phyloP scores from a whole-genome alignment of 129 eudicot species.

The Lactuca saligna region DNA sequence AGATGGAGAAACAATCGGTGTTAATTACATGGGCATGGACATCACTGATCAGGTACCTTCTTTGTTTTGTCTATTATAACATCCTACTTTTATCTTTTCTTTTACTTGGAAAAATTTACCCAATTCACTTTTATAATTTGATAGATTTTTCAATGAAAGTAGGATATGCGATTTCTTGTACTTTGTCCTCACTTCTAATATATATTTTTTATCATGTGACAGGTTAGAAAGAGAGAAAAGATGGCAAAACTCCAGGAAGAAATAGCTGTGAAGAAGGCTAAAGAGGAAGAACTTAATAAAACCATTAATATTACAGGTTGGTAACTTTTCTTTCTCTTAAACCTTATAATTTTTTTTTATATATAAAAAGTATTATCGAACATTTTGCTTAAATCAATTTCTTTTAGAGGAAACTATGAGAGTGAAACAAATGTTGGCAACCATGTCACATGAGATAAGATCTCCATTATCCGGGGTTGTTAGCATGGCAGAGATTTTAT shows the following conservation, averaged over 20 bases:
- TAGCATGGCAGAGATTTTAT: slow-evolving; percentile 84
- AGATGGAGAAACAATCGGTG: slow-evolving; percentile 81
- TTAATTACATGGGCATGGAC: slow-evolving; percentile 96
- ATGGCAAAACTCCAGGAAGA: slow-evolving; percentile 92
- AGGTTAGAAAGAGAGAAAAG: slow-evolving; percentile 86
- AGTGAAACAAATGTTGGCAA: slow-evolving; percentile 94
- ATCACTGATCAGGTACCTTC: slow-evolving; percentile 87
- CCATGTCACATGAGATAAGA: slow-evolving; percentile 98
- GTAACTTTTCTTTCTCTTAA: slow-evolving; percentile 17
- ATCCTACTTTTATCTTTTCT: neutral
- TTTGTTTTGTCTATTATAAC: neutral
- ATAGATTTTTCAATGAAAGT: too few species aligned
- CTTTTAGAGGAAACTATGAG: slow-evolving; percentile 96
- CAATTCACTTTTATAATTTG: neutral
- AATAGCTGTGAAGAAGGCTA: slow-evolving; percentile 93
- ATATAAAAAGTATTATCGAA: neutral
- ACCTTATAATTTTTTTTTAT: neutral
- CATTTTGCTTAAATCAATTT: slow-evolving; percentile 1
- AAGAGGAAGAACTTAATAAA: slow-evolving; percentile 89
- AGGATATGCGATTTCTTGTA: too few species aligned
- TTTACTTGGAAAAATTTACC: too few species aligned
- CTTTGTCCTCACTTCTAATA: too few species aligned
- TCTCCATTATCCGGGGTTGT: slow-evolving; percentile 94
- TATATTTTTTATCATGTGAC: neutral
- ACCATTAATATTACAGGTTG: slow-evolving; percentile 93